Evolutionary conservation across 2,329 filamentous ascomycete genomes (phyloP).

Genomic region (Nothophaeocryptopus gaeumannii): DNA sequence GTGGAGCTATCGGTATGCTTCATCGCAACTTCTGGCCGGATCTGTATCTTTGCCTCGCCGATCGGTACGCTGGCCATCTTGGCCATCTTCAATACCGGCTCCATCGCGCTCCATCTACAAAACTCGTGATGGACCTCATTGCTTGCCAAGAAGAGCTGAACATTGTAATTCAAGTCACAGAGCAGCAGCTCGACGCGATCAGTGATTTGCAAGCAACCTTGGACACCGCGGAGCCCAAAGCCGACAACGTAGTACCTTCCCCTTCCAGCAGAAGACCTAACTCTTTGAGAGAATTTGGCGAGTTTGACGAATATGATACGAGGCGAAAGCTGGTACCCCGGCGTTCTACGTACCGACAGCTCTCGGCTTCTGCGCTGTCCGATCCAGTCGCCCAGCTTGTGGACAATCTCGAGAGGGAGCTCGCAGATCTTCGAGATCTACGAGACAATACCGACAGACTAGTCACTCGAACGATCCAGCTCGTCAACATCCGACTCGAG

Average conservation of each 20-base stretch:
- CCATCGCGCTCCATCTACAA: constrained; percentile 42
- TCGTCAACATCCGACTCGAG: constrained; percentile 46
- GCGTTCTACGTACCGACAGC: constrained; percentile 38
- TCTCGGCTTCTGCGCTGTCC: constrained; percentile 37
- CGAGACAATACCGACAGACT: constrained; percentile 44
- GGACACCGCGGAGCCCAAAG: neutral
- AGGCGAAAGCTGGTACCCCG: constrained; percentile 21
- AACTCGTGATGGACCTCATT: constrained; percentile 45
- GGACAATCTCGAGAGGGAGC: constrained; percentile 42
- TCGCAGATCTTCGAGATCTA: constrained; percentile 40
- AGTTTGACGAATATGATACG: constrained; percentile 10
- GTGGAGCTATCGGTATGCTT: constrained; percentile 43
- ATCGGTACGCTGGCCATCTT: constrained; percentile 44
- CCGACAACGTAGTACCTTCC: constrained; percentile 2
- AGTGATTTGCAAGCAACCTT: constrained; percentile 28
- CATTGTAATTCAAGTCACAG: constrained; percentile 45
- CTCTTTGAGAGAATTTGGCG: constrained; percentile 1
- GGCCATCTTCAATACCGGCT: constrained; percentile 44
- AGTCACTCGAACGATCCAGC: constrained; percentile 44
- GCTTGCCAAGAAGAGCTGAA: constrained; percentile 46
- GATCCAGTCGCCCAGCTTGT: constrained; percentile 40
- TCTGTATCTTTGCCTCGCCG: constrained; percentile 40
- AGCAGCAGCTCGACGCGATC: constrained; percentile 42
- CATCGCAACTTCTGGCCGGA: constrained; percentile 45
- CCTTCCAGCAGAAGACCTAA: neutral